Base-by-base conservation (phyloP, 805 yeast genomes). In the Teunomyces funiuensis region DNA sequence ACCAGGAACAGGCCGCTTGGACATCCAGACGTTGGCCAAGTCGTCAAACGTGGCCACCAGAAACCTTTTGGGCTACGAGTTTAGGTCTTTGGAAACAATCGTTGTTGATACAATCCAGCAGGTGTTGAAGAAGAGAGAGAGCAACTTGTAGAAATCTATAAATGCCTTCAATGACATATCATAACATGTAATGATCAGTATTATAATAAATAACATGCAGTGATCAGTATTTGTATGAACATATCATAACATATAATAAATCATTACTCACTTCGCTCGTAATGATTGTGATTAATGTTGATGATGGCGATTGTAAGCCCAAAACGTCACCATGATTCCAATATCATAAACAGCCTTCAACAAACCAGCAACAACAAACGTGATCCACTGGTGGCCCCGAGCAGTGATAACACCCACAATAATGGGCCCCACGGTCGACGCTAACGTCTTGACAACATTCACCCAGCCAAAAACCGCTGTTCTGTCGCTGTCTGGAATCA, bases 401-500 rank as follows among this genome's bases (percentile, higher is more conserved):
- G 63, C 58, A 2, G 77, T 61, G 39, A 72, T 49, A 27, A 54
- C 39, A 0, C 79, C 79, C 17, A 70, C 67, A 16, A 69, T 45
- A 3, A 65, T 44, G 5, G 78, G 79, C 1, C 78, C 76, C 26
- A 70, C 34, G 4, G 66, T 61, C 41, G 66, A 72, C 3, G 69
- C 70, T 37, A 70, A 37, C 1, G 74, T 71, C 42, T 73, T 63
- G 14, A 67, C 64, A 8, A 73, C 69, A 51, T 73, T 73, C 13
- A 67, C 73, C 59, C 72, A 65, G 0, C 70, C 71, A 42, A 74
- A 61, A 1, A 71, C 73, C 1, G 71, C 66, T 2, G 76, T 69
- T 37, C 76, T 52, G 40, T 69, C 72, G 23, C 57, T 51, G 19
- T 68, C 68, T 4, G 67, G 57, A 4, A 68, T 69, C 23, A 68